Evolutionary conservation across 1,139 yeast species (phyloP), one percentile per base, ranked within the genome.

Genomic region (Yamadazyma buinensis): DNA sequence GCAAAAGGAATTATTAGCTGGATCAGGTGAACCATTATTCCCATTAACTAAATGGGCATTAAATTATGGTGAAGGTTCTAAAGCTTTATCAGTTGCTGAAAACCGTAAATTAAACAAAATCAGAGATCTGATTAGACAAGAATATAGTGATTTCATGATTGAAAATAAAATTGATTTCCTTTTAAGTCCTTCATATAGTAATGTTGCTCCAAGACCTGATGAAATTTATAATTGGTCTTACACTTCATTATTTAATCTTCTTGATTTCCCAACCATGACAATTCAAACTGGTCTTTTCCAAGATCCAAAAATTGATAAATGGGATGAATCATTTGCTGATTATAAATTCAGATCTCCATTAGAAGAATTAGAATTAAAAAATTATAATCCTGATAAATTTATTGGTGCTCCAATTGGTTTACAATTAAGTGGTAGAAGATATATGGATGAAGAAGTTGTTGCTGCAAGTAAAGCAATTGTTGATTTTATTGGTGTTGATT

Each of bases 221-320:
- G 72, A 75, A 35, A 73, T 83, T 10, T 75, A 72, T 52, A 80
- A 81, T 57, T 83, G 94, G 92, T 81, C 86, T 4, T 83, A 82
- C 60, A 81, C 88, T 10, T 58, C 85, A 0, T 69, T 82, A 44
- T 83, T 77, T 68, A 81, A 80, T 52, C 52, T 80, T 36, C 57
- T 80, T 44, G 87, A 81, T 51, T 65, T 76, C 48, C 84, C 87
- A 31, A 68, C 80, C 26, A 69, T 79, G 39, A 68, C 69, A 2
- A 63, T 77, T 57, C 86, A 83, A 49, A 72, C 84, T 7, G 82
- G 84, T 11, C 55, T 78, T 43, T 64, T 55, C 49, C 84, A 77
- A 49, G 84, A 80, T 50, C 75, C 75, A 12, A 34, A 44, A 7
- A 37, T 61, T 26, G 75, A 69, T 48, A 53, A 54, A 41, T 68